Percentiles rank a stretch among this genome's conserved stretches.
Conservation (phyloP, 345 rosid species). For the Gossypium longicalyx region DNA sequence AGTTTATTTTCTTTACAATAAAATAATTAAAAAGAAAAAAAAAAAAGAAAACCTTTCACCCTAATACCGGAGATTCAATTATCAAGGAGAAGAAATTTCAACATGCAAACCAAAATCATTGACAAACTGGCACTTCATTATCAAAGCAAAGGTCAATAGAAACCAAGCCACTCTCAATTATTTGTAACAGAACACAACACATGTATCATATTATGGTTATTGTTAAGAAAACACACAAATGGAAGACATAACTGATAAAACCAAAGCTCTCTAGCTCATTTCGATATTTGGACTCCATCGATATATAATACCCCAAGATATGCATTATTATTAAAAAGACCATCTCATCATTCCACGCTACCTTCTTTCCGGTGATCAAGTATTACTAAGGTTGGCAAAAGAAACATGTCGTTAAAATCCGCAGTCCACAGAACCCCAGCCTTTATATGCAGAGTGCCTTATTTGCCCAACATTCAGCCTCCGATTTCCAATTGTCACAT, state of each 20-base stretch:
- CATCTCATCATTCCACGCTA: neutral
- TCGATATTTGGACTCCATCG: neutral
- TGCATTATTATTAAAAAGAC: no score
- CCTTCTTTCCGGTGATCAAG: neutral
- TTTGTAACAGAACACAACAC: neutral
- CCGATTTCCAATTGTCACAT: constrained; percentile 40
- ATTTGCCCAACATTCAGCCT: constrained; percentile 31
- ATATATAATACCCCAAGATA: no score
- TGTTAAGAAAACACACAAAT: neutral
- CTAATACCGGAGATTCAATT: neutral
- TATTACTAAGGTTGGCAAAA: neutral
- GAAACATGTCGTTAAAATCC: neutral
- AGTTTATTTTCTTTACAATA: no score
- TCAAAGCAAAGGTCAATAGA: neutral
- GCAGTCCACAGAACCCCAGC: constrained; percentile 37
- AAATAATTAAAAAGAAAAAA: no score
- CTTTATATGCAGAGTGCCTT: constrained; percentile 44
- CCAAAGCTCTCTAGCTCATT: neutral
- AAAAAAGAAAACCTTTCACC: neutral
- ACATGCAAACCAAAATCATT: neutral
- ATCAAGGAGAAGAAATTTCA: neutral
- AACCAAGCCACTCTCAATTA: neutral
- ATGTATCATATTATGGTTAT: no score
- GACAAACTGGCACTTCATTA: neutral
- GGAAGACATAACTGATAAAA: neutral